These are phyloP conservation scores for Yarrowia galli DNA, from an alignment of 1,139 yeast genomes.

Conservation along the genomic window DNA sequence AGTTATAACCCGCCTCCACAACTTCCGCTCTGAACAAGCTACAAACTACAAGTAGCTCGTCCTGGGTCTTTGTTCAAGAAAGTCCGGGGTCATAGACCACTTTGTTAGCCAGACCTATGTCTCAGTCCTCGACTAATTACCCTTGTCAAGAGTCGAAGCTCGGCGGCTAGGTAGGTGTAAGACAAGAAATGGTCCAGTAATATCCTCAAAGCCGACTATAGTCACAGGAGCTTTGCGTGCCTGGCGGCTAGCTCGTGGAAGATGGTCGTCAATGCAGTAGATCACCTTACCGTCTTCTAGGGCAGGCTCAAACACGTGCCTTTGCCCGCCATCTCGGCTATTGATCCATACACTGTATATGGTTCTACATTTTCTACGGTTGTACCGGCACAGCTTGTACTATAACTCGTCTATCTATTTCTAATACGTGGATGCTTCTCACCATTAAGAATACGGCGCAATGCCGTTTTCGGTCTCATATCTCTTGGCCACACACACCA, in stretches of 20 bases:
- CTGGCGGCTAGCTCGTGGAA: background rate
- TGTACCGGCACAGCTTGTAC: too few relatives aligned
- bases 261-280: background rate
- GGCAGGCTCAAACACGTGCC: background rate
- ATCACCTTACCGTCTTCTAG: background rate
- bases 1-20: background rate
- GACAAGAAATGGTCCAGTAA: background rate
- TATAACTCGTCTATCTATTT: background rate
- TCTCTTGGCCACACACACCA: constrained; percentile 46
- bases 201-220: background rate
- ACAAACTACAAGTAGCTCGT: background rate
- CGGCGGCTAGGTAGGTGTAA: too few relatives aligned
- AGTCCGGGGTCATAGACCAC: background rate
- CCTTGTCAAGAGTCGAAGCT: background rate
- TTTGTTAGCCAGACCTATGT: background rate
- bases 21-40: background rate
- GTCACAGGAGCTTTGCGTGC: background rate
- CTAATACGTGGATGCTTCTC: constrained; percentile 1
- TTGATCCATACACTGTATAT: background rate
- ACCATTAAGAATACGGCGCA: constrained; percentile 6
- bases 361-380: background rate
- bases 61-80: background rate
- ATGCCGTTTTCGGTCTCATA: constrained; percentile 40
- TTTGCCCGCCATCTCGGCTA: background rate
- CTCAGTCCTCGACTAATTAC: background rate